Conservation (phyloP, 495 filamentous ascomycete genomes). For the Astrothelium macrocarpum region DNA sequence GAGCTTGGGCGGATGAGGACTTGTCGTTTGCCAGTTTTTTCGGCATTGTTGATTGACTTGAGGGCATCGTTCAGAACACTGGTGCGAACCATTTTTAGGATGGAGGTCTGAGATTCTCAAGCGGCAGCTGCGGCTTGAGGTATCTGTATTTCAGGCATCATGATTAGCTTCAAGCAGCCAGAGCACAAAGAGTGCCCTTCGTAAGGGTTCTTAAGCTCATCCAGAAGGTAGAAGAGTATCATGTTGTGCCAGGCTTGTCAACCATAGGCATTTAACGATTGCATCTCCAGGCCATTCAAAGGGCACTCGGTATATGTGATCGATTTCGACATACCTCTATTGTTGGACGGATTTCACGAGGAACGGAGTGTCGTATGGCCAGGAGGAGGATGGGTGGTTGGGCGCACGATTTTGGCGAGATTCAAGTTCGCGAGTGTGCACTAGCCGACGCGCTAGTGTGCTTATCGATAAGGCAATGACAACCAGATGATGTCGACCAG, state of each 20-base stretch:
- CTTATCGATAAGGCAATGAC: slow-evolving; percentile 4
- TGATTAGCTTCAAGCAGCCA: slow-evolving; percentile 77
- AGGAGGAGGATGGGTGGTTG: neutral
- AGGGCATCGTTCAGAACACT: slow-evolving; percentile 98
- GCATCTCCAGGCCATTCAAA: slow-evolving; percentile 28
- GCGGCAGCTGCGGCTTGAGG: slow-evolving; percentile 34
- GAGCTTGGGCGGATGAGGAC: slow-evolving; percentile 92
- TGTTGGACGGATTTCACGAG: neutral
- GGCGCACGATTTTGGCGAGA: slow-evolving; percentile 12
- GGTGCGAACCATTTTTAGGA: slow-evolving; percentile 93
- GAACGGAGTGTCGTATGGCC: neutral
- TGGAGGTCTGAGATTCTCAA: slow-evolving; percentile 67
- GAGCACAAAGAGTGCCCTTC: slow-evolving; percentile 92
- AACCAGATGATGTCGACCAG: neutral
- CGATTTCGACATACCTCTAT: slow-evolving; percentile 24
- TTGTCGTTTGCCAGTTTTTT: slow-evolving; percentile 98
- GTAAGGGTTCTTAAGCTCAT: slow-evolving; percentile 90
- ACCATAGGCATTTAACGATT: slow-evolving; percentile 13
- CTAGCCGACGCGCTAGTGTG: slow-evolving; percentile 7
- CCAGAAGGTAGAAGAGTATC: slow-evolving; percentile 67
- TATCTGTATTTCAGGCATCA: slow-evolving; percentile 30
- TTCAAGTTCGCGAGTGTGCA: slow-evolving; percentile 5
- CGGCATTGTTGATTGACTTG: slow-evolving; percentile 99
- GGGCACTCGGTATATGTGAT: slow-evolving; percentile 20
- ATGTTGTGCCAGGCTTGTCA: slow-evolving; percentile 19